Evolutionary conservation across 2,329 filamentous ascomycete species (phyloP), one percentile per base, ranked within the genome.

Genomic region (Paracamarosporium sp.): DNA sequence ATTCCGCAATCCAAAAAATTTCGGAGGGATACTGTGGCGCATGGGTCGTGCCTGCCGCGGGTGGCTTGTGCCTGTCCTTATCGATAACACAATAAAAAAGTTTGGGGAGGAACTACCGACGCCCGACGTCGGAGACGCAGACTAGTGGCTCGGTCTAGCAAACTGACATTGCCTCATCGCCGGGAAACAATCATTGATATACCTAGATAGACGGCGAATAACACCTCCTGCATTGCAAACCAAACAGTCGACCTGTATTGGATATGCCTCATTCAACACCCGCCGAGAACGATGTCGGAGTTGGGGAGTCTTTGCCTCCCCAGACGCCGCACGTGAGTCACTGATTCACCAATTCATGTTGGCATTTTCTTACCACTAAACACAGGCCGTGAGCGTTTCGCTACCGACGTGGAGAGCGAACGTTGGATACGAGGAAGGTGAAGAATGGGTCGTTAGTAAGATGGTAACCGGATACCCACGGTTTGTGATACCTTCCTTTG

Each of bases 391-490:
- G 64, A 98, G 94, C 76, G 94, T 98, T 40, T 98, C 95, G 15
- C 82, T 99, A 25, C 95, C 95, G 36, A 96, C 93, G 79, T 99
- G 95, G 95, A 85, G 84, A 64, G 84, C 93, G 64, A 98, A 96
- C 70, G 83, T 99, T 36, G 94, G 88, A 38, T 99, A 99, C 72
- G 95, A 99, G 76, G 93, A 99, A 77, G 94, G 93, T 50, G 85
- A 96, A 73, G 82, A 88, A 55, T 95, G 92, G 89, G 91, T 99
- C n/a, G 63, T 95, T 17, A 85, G 84, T 61, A 90, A 88, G 72
- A 90, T 99, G 93, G 84, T 86, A 63, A 96, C 91, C 43, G 95
- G 95, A 33, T 99, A 99, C 77, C 95, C 95, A 59, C 86, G 90
- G 89, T 91, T 77, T 57, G 78, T 56, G 38, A 35, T 46, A 55